Evolutionary conservation across 257 asterid species (phyloP), one percentile per base, ranked within the genome.

Genomic region (Solanum ossicruentum): DNA sequence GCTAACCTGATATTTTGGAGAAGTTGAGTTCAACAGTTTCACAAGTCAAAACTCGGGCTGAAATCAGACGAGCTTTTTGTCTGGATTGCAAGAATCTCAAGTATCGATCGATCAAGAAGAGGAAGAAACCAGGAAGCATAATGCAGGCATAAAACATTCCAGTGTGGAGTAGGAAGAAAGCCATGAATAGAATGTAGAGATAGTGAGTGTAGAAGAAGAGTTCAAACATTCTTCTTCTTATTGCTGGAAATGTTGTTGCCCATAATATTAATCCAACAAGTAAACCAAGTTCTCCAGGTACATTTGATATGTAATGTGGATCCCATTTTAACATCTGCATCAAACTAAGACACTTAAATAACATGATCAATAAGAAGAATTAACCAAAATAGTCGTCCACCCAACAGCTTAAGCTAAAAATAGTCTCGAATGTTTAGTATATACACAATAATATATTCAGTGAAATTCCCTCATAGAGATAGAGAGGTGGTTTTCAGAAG

Each of bases 71-170:
- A 6, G 91, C 96, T 20, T 90, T 91, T 26, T 90, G 88, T 41
- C 91, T 89, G 5, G 99, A 95, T 80, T 97, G 98, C 61, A 97
- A 80, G 89, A 95, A 91, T 86, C 99, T 91, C 88, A 97, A 81
- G 87, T 86, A 96, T 3, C 99, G 96, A 85, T 96, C 98, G 66
- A 96, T 91, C 60, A 93, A 21, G 85, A 93, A 97, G 86, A 97
- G 98, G 84, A 91, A 95, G 85, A 97, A 86, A 1, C 98, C 94
- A 21, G 99, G 99, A 52, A 97, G 96, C 98, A 97, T 97, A 47
- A 97, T 95, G 90, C 93, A 91, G 61, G 93, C 93, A 89, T 93
- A 95, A 20, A 95, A 98, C 82, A 93, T 90, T 87, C 98, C 98
- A 66, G 92, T 89, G 72, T 97, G 99, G 10, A 92, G 87, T 10